A percentile compares a stretch with the other conserved stretches of the same genome.
These are phyloP conservation scores for Yamadazyma kitorensis DNA, from an alignment of 805 yeast species.

Conservation along the genomic window DNA sequence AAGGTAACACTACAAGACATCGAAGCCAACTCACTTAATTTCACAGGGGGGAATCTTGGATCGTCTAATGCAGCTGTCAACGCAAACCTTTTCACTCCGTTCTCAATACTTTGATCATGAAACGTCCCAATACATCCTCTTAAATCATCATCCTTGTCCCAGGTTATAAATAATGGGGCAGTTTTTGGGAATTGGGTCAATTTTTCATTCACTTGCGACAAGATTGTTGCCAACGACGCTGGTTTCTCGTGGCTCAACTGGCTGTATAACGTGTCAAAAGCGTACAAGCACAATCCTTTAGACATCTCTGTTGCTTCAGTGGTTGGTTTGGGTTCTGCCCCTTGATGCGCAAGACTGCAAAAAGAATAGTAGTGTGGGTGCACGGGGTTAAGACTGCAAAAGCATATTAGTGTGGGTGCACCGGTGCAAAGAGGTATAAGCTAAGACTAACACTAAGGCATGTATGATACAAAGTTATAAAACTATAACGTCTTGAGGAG, in stretches of 20 bases:
- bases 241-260: slow-evolving; percentile 17
- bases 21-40: slow-evolving; percentile 47
- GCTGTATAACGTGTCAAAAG: slow-evolving; percentile 32
- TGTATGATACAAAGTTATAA: too few species aligned
- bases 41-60: slow-evolving; percentile 69
- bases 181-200: slow-evolving; percentile 15
- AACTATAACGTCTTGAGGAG: too few species aligned
- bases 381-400: too few species aligned
- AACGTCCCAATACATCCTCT: slow-evolving; percentile 97
- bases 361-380: too few species aligned
- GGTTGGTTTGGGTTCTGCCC: too few species aligned
- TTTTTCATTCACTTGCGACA: slow-evolving; percentile 13
- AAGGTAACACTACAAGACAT: slow-evolving; percentile 65
- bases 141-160: slow-evolving; percentile 58
- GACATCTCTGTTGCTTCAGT: too few species aligned
- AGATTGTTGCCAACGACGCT: slow-evolving; percentile 14
- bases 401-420: too few species aligned
- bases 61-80: slow-evolving; percentile 69
- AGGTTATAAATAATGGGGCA: slow-evolving; percentile 82
- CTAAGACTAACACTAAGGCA: too few species aligned
- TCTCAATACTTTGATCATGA: slow-evolving; percentile 43
- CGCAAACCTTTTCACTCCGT: slow-evolving; percentile 64
- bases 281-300: slow-evolving; percentile 34
- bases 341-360: too few species aligned
- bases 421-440: too few species aligned